phyloP scores from a whole-genome alignment of 768 basidiomycete species.

The Suillus paluster region DNA sequence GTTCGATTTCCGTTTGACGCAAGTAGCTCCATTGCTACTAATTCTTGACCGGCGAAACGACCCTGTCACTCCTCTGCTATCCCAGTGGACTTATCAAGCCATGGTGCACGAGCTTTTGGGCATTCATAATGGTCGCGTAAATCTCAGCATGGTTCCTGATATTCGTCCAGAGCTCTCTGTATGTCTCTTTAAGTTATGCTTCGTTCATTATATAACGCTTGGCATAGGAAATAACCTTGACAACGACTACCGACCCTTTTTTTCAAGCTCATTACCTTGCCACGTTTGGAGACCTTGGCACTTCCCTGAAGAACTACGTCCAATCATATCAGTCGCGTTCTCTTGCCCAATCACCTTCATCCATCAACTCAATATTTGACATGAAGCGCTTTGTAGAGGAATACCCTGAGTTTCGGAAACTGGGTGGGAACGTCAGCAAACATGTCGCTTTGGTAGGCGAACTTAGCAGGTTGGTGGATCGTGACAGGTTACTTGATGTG shows the following conservation, averaged over 20 bases:
- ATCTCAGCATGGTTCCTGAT: slow-evolving; percentile 82
- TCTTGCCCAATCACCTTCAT: slow-evolving; percentile 71
- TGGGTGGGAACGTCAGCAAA: slow-evolving; percentile 98
- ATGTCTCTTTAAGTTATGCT: slow-evolving; percentile 11
- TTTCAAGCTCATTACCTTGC: slow-evolving; percentile 89
- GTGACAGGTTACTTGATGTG: slow-evolving; percentile 84
- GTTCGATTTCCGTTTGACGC: slow-evolving; percentile 91
- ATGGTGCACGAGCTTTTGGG: slow-evolving; percentile 98
- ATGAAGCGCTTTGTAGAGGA: slow-evolving; percentile 99
- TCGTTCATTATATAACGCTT: slow-evolving; percentile 12
- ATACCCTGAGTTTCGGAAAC: slow-evolving; percentile 95
- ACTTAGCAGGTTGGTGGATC: slow-evolving; percentile 85
- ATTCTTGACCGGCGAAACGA: slow-evolving; percentile 96
- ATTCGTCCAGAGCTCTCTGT: slow-evolving; percentile 86
- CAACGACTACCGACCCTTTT: slow-evolving; percentile 90
- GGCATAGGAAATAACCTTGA: slow-evolving; percentile 88
- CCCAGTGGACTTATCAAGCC: slow-evolving; percentile 99
- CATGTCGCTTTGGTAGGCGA: slow-evolving; percentile 98
- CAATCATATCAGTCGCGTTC: slow-evolving; percentile 89
- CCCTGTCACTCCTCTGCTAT: slow-evolving; percentile 93
- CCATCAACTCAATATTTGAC: slow-evolving; percentile 92
- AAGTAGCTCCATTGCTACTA: slow-evolving; percentile 85
- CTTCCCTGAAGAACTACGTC: slow-evolving; percentile 89
- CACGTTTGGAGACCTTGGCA: slow-evolving; percentile 96
- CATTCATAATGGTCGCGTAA: slow-evolving; percentile 93